phyloP scores from a whole-genome alignment of 1,139 yeast species.

The Geotrichum siamense region DNA sequence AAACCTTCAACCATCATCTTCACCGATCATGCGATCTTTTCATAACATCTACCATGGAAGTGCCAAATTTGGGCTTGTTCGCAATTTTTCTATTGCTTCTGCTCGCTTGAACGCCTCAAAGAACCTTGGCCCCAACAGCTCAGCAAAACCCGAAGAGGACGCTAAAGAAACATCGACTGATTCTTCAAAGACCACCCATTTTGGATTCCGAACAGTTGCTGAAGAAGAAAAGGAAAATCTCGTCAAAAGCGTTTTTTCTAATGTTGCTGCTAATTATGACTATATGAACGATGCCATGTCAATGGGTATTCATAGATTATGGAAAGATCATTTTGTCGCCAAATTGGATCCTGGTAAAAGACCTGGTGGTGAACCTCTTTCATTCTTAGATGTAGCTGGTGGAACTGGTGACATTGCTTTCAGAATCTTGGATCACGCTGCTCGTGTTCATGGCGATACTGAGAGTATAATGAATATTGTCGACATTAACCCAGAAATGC shows the following conservation, averaged over 20 bases:
- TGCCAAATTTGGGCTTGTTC: neutral
- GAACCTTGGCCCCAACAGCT: conserved; percentile 10
- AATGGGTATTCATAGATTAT: conserved; percentile 83
- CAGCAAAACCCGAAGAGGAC: neutral
- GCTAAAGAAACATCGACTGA: neutral
- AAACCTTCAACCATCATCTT: no score
- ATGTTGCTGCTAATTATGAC: conserved; percentile 92
- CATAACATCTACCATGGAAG: conserved; percentile 1
- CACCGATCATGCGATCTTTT: conserved; percentile 7
- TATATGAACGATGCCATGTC: conserved; percentile 98
- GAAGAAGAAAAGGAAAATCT: conserved; percentile 71
- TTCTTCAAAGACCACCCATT: conserved; percentile 58
- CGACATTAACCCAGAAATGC: conserved; percentile 94
- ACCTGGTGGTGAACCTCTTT: conserved; percentile 78
- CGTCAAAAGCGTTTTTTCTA: conserved; percentile 85
- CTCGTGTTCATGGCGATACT: conserved; percentile 65
- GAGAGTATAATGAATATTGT: conserved; percentile 80
- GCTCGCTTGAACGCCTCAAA: conserved; percentile 5
- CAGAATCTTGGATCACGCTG: conserved; percentile 88
- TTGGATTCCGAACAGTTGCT: conserved; percentile 83
- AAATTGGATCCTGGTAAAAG: conserved; percentile 91
- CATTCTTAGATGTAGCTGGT: conserved; percentile 94
- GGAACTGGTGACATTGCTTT: conserved; percentile 99
- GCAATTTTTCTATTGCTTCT: conserved; percentile 5
- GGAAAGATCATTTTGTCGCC: conserved; percentile 88